phyloP scores from a whole-genome alignment of 345 rosid species.

The Angophora floribunda region DNA sequence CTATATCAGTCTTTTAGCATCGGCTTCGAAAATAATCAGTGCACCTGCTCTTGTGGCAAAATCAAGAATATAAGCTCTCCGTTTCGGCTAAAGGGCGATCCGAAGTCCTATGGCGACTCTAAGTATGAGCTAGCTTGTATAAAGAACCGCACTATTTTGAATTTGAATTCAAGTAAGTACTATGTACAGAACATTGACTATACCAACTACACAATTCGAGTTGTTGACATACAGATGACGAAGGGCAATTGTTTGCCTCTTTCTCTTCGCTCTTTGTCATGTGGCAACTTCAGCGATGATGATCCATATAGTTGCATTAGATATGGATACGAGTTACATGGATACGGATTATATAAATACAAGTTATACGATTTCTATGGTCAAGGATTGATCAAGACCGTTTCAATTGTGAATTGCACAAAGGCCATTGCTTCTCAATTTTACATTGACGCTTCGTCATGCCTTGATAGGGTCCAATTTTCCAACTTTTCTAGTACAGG shows the following conservation, averaged over 20 bases:
- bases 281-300: neutral
- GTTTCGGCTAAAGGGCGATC: accelerated
- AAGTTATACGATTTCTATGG: neutral
- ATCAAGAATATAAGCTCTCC: neutral
- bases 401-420: accelerated
- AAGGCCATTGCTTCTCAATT: neutral
- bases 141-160: neutral
- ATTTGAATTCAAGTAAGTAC: neutral
- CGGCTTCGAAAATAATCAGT: accelerated
- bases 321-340: too few relatives aligned
- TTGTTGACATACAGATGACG: neutral
- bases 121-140: neutral
- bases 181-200: neutral
- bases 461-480: neutral
- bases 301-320: neutral
- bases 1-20: neutral
- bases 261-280: neutral
- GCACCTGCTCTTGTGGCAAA: neutral
- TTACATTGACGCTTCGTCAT: neutral
- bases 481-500: neutral
- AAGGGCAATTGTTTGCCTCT: neutral
- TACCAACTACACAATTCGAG: neutral
- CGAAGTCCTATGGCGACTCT: accelerated
- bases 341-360: too few relatives aligned
- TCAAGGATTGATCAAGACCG: accelerated